Conservation (phyloP, 306 rosid species). For the Comarum palustre region DNA sequence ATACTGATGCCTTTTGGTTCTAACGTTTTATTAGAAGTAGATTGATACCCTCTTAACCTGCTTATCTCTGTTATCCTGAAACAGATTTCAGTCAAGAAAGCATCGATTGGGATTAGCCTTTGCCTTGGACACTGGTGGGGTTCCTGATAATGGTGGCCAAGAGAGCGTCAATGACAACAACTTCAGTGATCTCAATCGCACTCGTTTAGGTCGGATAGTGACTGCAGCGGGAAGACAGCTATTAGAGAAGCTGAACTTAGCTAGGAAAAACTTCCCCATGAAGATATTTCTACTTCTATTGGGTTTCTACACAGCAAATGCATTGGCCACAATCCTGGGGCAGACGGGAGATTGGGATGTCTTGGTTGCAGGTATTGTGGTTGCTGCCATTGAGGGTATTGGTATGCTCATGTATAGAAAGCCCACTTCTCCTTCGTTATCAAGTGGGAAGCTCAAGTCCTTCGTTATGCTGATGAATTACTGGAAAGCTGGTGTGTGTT, state of each 20-base stretch:
- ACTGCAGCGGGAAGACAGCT: constrained; percentile 78
- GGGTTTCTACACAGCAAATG: constrained; percentile 98
- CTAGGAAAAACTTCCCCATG: constrained; percentile 82
- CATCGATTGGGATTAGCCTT: constrained; percentile 55
- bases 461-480: constrained; percentile 71
- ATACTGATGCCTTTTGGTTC: constrained; percentile 11
- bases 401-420: constrained; percentile 85
- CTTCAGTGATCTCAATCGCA: constrained; percentile 57
- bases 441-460: constrained; percentile 64
- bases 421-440: constrained; percentile 37
- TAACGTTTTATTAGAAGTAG: not conserved
- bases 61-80: constrained; percentile 28
- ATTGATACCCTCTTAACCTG: constrained; percentile 13
- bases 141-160: constrained; percentile 59
- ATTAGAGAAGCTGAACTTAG: constrained; percentile 71
- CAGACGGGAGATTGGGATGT: constrained; percentile 99
- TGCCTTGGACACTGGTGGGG: constrained; percentile 81
- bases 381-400: constrained; percentile 91
- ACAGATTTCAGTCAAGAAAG: constrained; percentile 59
- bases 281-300: constrained; percentile 83
- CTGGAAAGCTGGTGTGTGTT: constrained; percentile 98
- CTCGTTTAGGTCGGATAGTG: constrained; percentile 88
- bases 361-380: constrained; percentile 91
- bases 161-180: constrained; percentile 46
- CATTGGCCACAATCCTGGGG: constrained; percentile 92